Conservation (phyloP, 208 protist species). For the Willaertia magna region DNA sequence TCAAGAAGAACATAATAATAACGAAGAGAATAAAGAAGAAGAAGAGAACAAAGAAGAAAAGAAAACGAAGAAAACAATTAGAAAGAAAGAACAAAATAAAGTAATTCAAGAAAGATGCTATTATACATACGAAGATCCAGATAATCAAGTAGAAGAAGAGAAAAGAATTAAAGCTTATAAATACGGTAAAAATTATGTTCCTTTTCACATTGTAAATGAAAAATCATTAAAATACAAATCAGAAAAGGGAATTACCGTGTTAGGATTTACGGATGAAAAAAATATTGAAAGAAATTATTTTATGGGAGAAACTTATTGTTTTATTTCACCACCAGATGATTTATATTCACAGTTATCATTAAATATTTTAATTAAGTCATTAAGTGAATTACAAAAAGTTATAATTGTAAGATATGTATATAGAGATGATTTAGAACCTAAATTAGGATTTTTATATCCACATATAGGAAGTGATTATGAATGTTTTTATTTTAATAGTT, state of each 20-base stretch:
- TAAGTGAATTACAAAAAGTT: slow-evolving; percentile 36
- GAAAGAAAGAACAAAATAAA: slow-evolving; percentile 27
- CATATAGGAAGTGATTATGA: slow-evolving; percentile 16
- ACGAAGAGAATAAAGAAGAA: slow-evolving; percentile 45
- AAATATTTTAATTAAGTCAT: slow-evolving; percentile 48
- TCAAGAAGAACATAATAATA: slow-evolving; percentile 49
- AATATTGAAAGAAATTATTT: slow-evolving; percentile 51
- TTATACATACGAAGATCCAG: slow-evolving; percentile 31
- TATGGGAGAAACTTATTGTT: slow-evolving; percentile 45
- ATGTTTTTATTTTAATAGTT: slow-evolving; percentile 46
- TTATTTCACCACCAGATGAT: slow-evolving; percentile 55
- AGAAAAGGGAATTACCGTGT: slow-evolving; percentile 40
- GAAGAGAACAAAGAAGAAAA: slow-evolving; percentile 45
- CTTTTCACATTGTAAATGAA: slow-evolving; percentile 53
- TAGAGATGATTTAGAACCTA: slow-evolving; percentile 32
- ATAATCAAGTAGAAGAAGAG: slow-evolving; percentile 25
- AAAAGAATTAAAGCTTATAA: slow-evolving; percentile 48
- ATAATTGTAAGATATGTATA: slow-evolving; percentile 63
- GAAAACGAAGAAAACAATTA: slow-evolving; percentile 54
- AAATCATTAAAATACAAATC: slow-evolving; percentile 41
- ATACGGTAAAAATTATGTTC: slow-evolving; percentile 60
- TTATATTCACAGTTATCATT: slow-evolving; percentile 43
- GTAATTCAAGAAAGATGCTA: slow-evolving; percentile 35
- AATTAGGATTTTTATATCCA: slow-evolving; percentile 48
- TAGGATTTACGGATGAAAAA: slow-evolving; percentile 52